Evolutionary conservation across 495 filamentous ascomycete species (phyloP).

Genomic region (Talaromyces ruber): DNA sequence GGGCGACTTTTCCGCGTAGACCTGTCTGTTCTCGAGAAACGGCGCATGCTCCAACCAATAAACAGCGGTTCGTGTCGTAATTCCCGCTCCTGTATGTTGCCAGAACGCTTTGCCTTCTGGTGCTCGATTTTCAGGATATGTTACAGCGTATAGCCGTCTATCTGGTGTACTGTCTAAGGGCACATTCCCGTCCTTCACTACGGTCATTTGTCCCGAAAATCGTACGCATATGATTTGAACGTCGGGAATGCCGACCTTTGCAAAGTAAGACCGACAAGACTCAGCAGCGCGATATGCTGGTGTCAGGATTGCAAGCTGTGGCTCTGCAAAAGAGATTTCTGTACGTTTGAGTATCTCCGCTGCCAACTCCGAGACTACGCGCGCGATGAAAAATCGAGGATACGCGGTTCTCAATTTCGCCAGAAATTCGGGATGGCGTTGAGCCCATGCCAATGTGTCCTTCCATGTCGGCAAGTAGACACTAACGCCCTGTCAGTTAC

Average conservation of each 20-base stretch:
- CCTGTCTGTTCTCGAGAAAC: not conserved
- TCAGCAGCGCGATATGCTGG: not conserved
- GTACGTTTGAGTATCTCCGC: not conserved
- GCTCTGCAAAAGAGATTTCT: not conserved
- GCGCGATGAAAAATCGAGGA: conserved; percentile 9
- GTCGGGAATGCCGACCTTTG: not conserved
- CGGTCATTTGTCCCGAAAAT: not conserved
- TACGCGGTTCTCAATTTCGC: conserved; percentile 10
- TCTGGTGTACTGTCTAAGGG: not conserved
- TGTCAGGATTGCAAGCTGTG: not conserved
- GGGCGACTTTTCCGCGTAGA: not conserved
- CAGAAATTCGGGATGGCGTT: not conserved
- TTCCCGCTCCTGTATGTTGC: conserved; percentile 9
- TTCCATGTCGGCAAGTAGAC: conserved; percentile 3
- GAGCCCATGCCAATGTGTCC: not conserved
- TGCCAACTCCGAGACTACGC: not conserved
- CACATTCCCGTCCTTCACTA: not conserved
- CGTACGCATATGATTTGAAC: not conserved
- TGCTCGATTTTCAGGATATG: not conserved
- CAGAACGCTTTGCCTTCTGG: conserved; percentile 4
- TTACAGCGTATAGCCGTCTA: not conserved
- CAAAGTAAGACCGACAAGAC: not conserved
- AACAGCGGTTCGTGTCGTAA: conserved; percentile 1
- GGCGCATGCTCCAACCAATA: conserved; percentile 1
- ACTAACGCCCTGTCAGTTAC: not conserved